A percentile compares a stretch with the other conserved stretches of the same genome.
Conservation (phyloP, 129 eudicot genomes). For the Flaveria sonorensis region DNA sequence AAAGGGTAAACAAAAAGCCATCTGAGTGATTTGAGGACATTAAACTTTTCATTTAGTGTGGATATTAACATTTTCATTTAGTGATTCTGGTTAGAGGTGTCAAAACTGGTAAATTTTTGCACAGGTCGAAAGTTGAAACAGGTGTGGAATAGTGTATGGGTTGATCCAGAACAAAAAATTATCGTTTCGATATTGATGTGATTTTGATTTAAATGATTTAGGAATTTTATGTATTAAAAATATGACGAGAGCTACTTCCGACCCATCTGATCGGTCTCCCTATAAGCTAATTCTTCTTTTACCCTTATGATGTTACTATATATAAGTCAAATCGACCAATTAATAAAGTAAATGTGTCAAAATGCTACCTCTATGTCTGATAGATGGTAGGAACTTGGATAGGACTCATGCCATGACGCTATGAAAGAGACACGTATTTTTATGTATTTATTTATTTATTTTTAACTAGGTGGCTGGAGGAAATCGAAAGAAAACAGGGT, state of each 20-base stretch:
- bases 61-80: too few relatives aligned
- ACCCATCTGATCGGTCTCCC: neutral
- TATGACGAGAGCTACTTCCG: neutral
- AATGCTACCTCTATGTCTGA: neutral
- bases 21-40: slow-evolving; percentile 13
- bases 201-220: neutral
- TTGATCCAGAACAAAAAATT: neutral
- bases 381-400: slow-evolving; percentile 4
- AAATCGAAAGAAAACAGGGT: slow-evolving; percentile 84
- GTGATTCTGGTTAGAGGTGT: neutral
- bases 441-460: neutral
- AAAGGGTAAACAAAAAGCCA: slow-evolving; percentile 57
- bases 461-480: slow-evolving; percentile 80
- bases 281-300: neutral
- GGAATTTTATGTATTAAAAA: neutral
- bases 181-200: neutral
- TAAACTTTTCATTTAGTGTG: neutral
- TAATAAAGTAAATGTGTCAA: neutral
- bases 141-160: neutral
- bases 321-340: neutral
- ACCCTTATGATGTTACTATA: neutral
- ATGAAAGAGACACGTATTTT: neutral
- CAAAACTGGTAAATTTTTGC: neutral
- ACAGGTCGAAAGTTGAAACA: neutral
- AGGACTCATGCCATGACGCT: neutral